These are phyloP conservation scores for Botrytis deweyae DNA, from an alignment of 2,329 filamentous ascomycete genomes.

Conservation along the genomic window DNA sequence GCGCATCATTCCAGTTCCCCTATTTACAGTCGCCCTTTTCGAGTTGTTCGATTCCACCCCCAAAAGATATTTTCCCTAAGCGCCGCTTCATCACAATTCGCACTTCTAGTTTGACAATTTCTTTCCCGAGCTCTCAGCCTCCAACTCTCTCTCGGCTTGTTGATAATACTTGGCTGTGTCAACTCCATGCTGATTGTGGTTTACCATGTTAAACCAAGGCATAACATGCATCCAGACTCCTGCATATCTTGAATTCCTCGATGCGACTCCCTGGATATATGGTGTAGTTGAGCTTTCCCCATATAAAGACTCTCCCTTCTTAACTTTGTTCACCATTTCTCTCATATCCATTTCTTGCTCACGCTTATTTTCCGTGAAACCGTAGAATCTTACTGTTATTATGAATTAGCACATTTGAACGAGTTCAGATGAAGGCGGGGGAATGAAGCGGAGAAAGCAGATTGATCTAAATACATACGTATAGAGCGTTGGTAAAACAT, in stretches of 20 bases:
- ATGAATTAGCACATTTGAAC: constrained; percentile 41
- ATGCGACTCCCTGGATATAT: constrained; percentile 91
- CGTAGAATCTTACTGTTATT: constrained; percentile 83
- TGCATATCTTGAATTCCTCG: constrained; percentile 89
- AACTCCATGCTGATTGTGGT: constrained; percentile 89
- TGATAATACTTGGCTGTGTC: constrained; percentile 98
- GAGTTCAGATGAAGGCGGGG: background rate
- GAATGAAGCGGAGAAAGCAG: background rate
- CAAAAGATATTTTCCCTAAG: constrained; percentile 10
- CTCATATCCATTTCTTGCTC: constrained; percentile 96
- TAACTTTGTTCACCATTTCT: constrained; percentile 97
- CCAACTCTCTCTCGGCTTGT: constrained; percentile 90
- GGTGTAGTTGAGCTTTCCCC: constrained; percentile 75
- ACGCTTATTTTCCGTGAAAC: constrained; percentile 85
- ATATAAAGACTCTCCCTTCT: constrained; percentile 86
- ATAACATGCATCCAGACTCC: constrained; percentile 80
- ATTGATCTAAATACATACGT: constrained; percentile 56
- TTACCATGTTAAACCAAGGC: constrained; percentile 98
- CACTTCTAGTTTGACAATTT: constrained; percentile 12
- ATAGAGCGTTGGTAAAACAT: constrained; percentile 81
- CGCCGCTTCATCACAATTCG: background rate
- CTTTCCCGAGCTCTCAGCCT: constrained; percentile 62
- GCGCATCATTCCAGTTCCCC: constrained; percentile 15
- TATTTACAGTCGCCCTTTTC: constrained; percentile 19
- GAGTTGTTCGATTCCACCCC: constrained; percentile 1